A percentile compares a stretch with the other conserved stretches of the same genome.
Conservation (phyloP, 441 rosid species). For the Euphorbia schlechtendalii region DNA sequence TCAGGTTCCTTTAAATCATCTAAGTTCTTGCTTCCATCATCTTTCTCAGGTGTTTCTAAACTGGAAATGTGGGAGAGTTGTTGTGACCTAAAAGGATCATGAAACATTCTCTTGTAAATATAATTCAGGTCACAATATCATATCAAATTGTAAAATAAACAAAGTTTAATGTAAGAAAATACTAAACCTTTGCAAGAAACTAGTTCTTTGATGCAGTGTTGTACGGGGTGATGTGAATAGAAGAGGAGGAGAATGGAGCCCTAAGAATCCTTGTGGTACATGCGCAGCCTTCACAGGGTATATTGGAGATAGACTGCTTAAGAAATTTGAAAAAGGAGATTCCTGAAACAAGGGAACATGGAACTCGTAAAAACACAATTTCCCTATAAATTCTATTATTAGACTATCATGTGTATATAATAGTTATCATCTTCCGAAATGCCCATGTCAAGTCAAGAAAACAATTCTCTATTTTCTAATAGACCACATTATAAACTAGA, state of each 20-base stretch:
- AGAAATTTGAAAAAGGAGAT: slow-evolving; percentile 41
- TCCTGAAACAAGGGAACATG: slow-evolving; percentile 31
- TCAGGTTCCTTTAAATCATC: slow-evolving; percentile 22
- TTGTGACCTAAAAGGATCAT: slow-evolving; percentile 30
- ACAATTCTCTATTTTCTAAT: no score
- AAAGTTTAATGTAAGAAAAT: not conserved
- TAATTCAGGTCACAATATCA: not conserved
- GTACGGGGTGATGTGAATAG: slow-evolving; percentile 42
- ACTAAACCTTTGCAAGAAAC: slow-evolving; percentile 34
- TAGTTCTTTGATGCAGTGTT: slow-evolving; percentile 22
- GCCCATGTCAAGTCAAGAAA: no score
- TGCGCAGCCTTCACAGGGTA: slow-evolving; percentile 27
- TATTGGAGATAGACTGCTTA: slow-evolving; percentile 46
- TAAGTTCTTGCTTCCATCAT: slow-evolving; percentile 17
- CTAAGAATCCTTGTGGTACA: slow-evolving; percentile 32
- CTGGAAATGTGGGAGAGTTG: slow-evolving; percentile 16
- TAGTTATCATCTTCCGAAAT: no score
- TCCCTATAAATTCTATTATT: no score
- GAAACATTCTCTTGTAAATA: slow-evolving; percentile 11
- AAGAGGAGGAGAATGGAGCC: slow-evolving; percentile 45
- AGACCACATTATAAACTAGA: no score
- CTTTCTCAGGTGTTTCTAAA: slow-evolving; percentile 16
- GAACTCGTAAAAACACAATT: not conserved
- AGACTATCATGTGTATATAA: no score
- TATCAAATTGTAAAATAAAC: not conserved